Evolutionary conservation across 2,329 filamentous ascomycete species (phyloP).

Genomic region (Ceratocystis huliohia): DNA sequence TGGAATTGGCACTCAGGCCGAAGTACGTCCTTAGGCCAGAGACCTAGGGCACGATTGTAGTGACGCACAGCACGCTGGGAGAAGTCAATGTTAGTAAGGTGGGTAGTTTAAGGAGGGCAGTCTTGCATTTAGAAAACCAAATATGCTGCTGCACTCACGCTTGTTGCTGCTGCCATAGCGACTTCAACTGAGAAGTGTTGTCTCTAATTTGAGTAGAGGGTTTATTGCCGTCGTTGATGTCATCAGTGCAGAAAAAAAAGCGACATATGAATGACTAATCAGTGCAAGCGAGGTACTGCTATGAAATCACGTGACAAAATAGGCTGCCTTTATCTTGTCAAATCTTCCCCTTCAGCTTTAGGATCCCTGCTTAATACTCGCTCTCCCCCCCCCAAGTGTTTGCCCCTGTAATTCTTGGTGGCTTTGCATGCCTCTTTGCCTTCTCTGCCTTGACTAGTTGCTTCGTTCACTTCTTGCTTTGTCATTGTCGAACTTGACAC

Average conservation of each 20-base stretch:
- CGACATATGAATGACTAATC: neutral
- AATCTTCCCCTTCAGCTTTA: neutral
- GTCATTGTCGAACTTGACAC: neutral
- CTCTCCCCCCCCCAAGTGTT: neutral
- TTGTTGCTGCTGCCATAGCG: conserved; percentile 23
- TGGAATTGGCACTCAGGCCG: conserved; percentile 52
- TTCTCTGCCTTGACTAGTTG: neutral
- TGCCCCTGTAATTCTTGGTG: neutral
- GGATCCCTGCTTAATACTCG: neutral
- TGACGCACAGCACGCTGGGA: conserved; percentile 26
- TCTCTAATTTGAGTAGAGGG: too few relatives aligned
- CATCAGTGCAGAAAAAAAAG: neutral
- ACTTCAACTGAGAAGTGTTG: neutral
- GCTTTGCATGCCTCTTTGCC: neutral
- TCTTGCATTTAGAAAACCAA: too few relatives aligned
- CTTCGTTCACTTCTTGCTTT: neutral
- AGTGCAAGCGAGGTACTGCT: neutral
- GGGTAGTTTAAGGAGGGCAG: neutral
- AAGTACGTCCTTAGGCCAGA: conserved; percentile 52
- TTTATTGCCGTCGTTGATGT: neutral
- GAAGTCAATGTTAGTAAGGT: neutral
- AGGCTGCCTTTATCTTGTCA: neutral
- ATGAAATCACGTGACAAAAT: neutral
- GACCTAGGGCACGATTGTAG: conserved; percentile 39
- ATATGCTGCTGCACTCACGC: conserved; percentile 19